Base-by-base conservation (phyloP, 768 basidiomycete genomes). In the Pleurotus salmoneostramineus region DNA sequence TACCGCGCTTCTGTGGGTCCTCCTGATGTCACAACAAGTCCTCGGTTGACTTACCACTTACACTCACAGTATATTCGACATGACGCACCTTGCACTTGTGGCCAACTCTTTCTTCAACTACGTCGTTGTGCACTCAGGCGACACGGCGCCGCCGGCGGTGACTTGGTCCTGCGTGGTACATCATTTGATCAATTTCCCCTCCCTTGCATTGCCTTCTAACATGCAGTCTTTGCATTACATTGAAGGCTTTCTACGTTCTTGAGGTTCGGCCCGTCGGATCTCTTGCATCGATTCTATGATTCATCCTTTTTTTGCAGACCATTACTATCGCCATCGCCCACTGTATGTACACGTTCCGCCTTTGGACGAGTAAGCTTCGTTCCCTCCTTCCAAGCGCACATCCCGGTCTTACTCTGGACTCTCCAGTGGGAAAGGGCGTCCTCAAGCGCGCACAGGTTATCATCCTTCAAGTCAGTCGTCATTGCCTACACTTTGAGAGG, bases 31-130 rank as follows among this genome's bases (percentile, higher is more conserved):
- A 40, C 52, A 6, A 14, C 15, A 32, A 8, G 17, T n/a, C 15
- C 11, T 21, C 40, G 15, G 17, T 17, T 15, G 15, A 42, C 3
- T 21, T 33, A 34, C 5, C 37, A 43, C 40, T 42, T 42, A 6
- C 11, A 11, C 6, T 2, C 2, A 6, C 40, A 55, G 52, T 17
- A 31, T 32, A 10, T 43, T 55, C 36, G 52, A 55, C 15, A 37
- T 55, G 40, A 8, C 27, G 10, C 52, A 55, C 27, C 52, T 55
- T 31, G 52, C 17, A 10, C 43, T 55, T 10, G 27, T 55, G 11
- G 52, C 36, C 5, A 55, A 55, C 32, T 55, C 52, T 14, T 55
- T 55, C 40, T 55, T 55, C 32, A n/a, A 11, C 40, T 55, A 55
- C 27, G 40, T 43, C 10, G 52, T 55, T 31, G n/a, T 45, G 6